Conservation (phyloP, 2,329 filamentous ascomycete species). For the Corynespora cassiicola region DNA sequence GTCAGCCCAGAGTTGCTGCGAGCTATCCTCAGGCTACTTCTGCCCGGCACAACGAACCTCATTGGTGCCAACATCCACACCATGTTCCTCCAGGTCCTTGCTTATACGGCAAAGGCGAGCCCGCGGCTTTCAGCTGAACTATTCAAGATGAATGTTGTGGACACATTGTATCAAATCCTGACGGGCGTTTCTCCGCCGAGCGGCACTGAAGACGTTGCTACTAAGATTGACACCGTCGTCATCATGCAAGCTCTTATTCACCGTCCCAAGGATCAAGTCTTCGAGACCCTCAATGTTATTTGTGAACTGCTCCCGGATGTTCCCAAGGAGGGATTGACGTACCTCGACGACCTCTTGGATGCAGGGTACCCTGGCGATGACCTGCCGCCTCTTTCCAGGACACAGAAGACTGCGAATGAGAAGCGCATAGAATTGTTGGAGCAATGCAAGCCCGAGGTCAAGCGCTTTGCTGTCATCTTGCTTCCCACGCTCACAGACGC, state of each 20-base stretch:
- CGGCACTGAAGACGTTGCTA: constrained; percentile 77
- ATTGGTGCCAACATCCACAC: constrained; percentile 96
- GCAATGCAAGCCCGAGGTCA: constrained; percentile 84
- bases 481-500: constrained; percentile 95
- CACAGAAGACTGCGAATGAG: constrained; percentile 71
- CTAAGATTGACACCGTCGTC: constrained; percentile 92
- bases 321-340: constrained; percentile 62
- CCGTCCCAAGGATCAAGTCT: constrained; percentile 91
- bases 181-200: constrained; percentile 92
- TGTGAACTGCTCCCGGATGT: constrained; percentile 88
- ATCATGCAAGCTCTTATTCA: constrained; percentile 99
- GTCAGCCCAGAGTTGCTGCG: constrained; percentile 87
- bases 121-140: constrained; percentile 86
- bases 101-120: constrained; percentile 88
- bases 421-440: constrained; percentile 82
- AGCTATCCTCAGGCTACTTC: constrained; percentile 82
- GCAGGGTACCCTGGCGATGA: constrained; percentile 57
- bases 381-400: constrained; percentile 49
- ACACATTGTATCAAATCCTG: constrained; percentile 95
- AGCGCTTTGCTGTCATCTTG: constrained; percentile 89
- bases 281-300: constrained; percentile 96
- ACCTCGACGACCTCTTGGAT: constrained; percentile 58
- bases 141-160: constrained; percentile 95
- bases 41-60: constrained; percentile 93
- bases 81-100: constrained; percentile 89